phyloP scores from a whole-genome alignment of 2,329 filamentous ascomycete species.

The Aspergillus novoparasiticus region DNA sequence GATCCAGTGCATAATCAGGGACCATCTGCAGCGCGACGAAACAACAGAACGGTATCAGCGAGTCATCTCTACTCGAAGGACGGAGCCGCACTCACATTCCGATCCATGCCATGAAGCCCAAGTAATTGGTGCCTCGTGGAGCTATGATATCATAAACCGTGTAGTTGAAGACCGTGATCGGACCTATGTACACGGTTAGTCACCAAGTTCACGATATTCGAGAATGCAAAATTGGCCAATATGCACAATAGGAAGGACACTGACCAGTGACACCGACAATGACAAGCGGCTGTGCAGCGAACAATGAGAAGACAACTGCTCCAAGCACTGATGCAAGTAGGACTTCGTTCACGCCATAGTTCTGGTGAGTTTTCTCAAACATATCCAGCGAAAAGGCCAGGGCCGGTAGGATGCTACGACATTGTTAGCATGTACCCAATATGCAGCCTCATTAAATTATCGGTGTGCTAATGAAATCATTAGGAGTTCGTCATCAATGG shows the following conservation, averaged over 20 bases:
- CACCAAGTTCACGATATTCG: no score
- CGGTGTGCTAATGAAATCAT: neutral
- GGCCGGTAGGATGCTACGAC: conserved; percentile 74
- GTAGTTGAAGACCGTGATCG: conserved; percentile 92
- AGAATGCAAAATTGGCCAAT: neutral
- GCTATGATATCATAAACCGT: conserved; percentile 88
- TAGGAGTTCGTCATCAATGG: neutral
- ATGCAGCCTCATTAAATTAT: neutral
- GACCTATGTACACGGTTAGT: conserved; percentile 51
- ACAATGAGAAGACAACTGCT: conserved; percentile 75
- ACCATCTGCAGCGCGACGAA: conserved; percentile 62
- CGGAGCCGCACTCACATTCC: conserved; percentile 60
- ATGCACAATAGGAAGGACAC: conserved; percentile 5
- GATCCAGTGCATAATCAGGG: conserved; percentile 80
- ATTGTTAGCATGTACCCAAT: conserved; percentile 13
- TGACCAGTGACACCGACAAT: conserved; percentile 85
- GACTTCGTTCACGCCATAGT: conserved; percentile 89
- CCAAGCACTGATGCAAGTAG: conserved; percentile 82
- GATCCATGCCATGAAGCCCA: conserved; percentile 91
- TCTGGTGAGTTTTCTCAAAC: conserved; percentile 83
- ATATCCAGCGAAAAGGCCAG: conserved; percentile 90
- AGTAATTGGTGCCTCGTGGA: conserved; percentile 75
- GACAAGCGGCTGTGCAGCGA: conserved; percentile 78
- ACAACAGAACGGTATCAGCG: neutral
- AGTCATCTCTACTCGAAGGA: neutral